Percentiles rank a stretch among this genome's conserved stretches.
Evolutionary conservation across 345 rosid genomes (phyloP).

Genomic region (sweet orange (Citrus sinensis)): DVS_A1.0 CM039162.1:3189501-3190000

Average conservation of each 20-base stretch:
- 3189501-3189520: neutral
- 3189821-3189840: constrained; percentile 11
- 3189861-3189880: constrained; percentile 20
- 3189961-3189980: constrained; percentile 22
- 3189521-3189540: neutral
- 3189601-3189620: neutral
- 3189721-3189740: too few species aligned
- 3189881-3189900: constrained; percentile 29
- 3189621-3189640: neutral
- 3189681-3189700: neutral
- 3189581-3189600: neutral
- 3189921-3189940: neutral
- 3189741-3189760: constrained; percentile 1
- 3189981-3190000: constrained; percentile 16
- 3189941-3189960: neutral
- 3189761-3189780: neutral
- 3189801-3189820: constrained; percentile 1
- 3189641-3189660: neutral
- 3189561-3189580: too few species aligned
- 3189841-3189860: neutral
- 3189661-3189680: neutral
- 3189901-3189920: constrained; percentile 21
- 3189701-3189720: neutral
- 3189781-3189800: constrained; percentile 15
- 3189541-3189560: neutral